These are phyloP conservation scores for Diplodia scrobiculata DNA, from an alignment of 2,329 filamentous ascomycete species.

Conservation along the genomic window DNA sequence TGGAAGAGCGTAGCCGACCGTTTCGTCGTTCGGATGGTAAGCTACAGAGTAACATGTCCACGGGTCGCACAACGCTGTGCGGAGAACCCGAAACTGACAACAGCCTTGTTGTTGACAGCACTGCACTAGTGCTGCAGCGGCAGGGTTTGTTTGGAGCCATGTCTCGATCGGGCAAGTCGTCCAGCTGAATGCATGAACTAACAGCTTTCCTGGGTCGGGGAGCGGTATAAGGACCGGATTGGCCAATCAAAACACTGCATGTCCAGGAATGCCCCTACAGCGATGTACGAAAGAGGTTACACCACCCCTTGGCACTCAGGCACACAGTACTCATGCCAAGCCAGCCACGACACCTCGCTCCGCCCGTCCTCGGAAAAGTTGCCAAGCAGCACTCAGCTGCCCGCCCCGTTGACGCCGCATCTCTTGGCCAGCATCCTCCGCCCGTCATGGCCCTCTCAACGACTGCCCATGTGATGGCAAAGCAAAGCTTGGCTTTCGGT, in stretches of 20 bases:
- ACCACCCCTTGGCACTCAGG: not conserved
- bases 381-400: constrained; percentile 2
- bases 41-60: not conserved
- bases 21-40: not conserved
- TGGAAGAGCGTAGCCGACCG: not conserved
- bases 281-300: not conserved
- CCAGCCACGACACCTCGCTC: constrained; percentile 13
- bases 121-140: not conserved
- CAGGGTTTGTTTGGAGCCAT: not conserved
- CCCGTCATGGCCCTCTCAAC: not conserved
- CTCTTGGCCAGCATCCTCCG: not conserved
- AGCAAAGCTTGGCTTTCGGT: constrained; percentile 6
- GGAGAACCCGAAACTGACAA: not conserved
- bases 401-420: constrained; percentile 3
- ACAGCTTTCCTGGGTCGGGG: not conserved
- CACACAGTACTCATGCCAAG: constrained; percentile 2
- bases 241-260: not conserved
- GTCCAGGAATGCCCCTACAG: not conserved
- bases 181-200: not conserved
- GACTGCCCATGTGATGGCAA: constrained; percentile 7
- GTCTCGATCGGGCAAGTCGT: not conserved
- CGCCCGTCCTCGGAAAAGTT: not conserved
- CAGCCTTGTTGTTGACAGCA: not conserved
- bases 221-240: not conserved
- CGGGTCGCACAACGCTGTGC: not conserved